These are phyloP conservation scores for Trichomonascus vanleenenianus DNA, from an alignment of 805 yeast species.

Conservation along the genomic window DNA sequence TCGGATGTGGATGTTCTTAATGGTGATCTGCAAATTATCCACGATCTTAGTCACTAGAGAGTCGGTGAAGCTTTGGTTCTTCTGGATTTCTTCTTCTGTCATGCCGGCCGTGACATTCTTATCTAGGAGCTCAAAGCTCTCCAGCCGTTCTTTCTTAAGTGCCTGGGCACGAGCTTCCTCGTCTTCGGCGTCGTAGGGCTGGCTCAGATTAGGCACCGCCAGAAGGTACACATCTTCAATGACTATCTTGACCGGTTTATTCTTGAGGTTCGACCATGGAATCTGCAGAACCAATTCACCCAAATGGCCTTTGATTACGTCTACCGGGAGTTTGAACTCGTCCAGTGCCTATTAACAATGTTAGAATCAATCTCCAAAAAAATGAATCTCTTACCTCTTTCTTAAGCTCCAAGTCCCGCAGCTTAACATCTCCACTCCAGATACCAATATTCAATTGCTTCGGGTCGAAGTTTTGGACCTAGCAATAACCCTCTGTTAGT, in stretches of 20 bases:
- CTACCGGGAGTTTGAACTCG: slow-evolving; percentile 73
- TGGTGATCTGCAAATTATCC: slow-evolving; percentile 86
- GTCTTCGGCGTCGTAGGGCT: slow-evolving; percentile 47
- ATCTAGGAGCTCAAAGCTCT: slow-evolving; percentile 48
- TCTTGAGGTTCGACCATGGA: slow-evolving; percentile 93
- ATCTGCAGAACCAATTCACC: slow-evolving; percentile 87
- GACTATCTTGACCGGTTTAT: slow-evolving; percentile 81
- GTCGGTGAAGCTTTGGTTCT: slow-evolving; percentile 79
- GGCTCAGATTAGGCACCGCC: slow-evolving; percentile 63
- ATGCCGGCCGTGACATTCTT: slow-evolving; percentile 32
- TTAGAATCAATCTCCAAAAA: neutral
- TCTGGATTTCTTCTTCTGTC: slow-evolving; percentile 30
- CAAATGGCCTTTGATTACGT: slow-evolving; percentile 80
- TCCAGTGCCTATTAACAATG: slow-evolving; percentile 52
- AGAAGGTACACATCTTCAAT: slow-evolving; percentile 82
- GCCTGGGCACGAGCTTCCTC: slow-evolving; percentile 56
- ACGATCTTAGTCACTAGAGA: slow-evolving; percentile 81
- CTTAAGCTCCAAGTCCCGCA: slow-evolving; percentile 67
- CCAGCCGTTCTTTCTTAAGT: slow-evolving; percentile 59
- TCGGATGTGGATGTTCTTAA: slow-evolving; percentile 83
- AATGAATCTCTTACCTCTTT: slow-evolving; percentile 43
- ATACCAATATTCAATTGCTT: slow-evolving; percentile 92
- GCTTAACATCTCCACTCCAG: slow-evolving; percentile 94
- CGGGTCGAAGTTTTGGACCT: slow-evolving; percentile 82
- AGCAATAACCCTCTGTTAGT: slow-evolving; percentile 1